A percentile compares a stretch with the other conserved stretches of the same genome.
These are phyloP conservation scores for Metarhizium robertsii DNA, from an alignment of 2,329 filamentous ascomycete species.

Conservation along the genomic window DNA sequence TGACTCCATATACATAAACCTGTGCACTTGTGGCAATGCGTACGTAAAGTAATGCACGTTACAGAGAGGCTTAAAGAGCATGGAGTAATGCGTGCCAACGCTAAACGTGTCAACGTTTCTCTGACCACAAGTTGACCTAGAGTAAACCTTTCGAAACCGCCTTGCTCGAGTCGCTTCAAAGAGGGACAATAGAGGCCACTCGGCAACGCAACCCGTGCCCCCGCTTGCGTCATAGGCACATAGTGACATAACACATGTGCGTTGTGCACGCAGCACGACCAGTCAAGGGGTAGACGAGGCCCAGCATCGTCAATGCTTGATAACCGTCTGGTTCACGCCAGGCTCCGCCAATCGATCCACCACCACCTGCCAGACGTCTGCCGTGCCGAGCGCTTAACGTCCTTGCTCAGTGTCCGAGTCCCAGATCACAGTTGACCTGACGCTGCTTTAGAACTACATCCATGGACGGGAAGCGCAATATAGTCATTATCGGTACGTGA, in stretches of 20 bases:
- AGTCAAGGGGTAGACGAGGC: neutral
- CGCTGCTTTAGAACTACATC: neutral
- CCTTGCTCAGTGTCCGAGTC: neutral
- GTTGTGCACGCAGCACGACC: too few species aligned
- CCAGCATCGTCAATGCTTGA: neutral
- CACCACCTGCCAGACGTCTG: neutral
- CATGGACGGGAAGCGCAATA: slow-evolving; percentile 32
- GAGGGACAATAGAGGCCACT: too few species aligned
- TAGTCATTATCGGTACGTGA: slow-evolving; percentile 39
- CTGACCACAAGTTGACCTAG: too few species aligned
- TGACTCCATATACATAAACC: neutral
- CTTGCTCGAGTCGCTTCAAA: too few species aligned
- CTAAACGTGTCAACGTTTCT: neutral
- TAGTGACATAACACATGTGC: too few species aligned
- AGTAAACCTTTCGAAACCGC: too few species aligned
- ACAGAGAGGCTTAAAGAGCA: neutral
- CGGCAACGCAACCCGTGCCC: neutral
- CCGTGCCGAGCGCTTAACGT: neutral
- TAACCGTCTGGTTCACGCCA: neutral
- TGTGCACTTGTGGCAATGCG: neutral
- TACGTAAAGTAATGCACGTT: too few species aligned
- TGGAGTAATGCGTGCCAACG: too few species aligned
- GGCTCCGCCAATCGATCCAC: neutral
- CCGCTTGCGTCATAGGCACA: slow-evolving; percentile 7
- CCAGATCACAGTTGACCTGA: neutral